Conservation (phyloP, 148 eudicot species). For the Rheum nobile region DNA sequence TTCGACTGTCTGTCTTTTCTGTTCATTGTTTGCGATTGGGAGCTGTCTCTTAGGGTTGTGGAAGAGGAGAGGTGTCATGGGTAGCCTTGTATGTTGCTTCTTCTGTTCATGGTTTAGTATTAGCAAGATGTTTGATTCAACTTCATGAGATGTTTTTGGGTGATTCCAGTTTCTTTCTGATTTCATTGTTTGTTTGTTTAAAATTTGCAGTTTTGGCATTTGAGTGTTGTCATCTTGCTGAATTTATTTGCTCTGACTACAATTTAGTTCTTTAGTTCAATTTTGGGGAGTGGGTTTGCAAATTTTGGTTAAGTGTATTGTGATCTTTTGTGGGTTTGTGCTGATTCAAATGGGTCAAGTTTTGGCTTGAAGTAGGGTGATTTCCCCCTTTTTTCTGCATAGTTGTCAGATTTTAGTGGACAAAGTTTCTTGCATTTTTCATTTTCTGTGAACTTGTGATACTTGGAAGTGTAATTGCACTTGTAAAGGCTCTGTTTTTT, state of each 20-base stretch:
- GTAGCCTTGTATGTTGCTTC: background rate
- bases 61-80: constrained; percentile 5
- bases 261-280: background rate
- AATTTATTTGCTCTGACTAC: background rate
- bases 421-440: background rate
- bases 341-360: background rate
- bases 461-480: background rate
- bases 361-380: background rate
- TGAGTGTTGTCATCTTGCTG: background rate
- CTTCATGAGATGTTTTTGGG: background rate
- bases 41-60: constrained; percentile 9
- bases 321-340: constrained; percentile 3
- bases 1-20: background rate
- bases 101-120: background rate
- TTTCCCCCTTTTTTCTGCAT: background rate
- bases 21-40: constrained; percentile 2
- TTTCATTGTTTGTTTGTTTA: background rate
- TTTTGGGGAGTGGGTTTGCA: background rate
- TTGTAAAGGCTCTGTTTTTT: background rate
- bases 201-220: background rate
- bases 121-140: background rate
- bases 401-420: no score
- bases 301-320: background rate
- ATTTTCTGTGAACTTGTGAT: background rate
- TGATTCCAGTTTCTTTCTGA: background rate